Conservation (phyloP, 2,329 filamentous ascomycete genomes). For the Apiospora koreana region DNA sequence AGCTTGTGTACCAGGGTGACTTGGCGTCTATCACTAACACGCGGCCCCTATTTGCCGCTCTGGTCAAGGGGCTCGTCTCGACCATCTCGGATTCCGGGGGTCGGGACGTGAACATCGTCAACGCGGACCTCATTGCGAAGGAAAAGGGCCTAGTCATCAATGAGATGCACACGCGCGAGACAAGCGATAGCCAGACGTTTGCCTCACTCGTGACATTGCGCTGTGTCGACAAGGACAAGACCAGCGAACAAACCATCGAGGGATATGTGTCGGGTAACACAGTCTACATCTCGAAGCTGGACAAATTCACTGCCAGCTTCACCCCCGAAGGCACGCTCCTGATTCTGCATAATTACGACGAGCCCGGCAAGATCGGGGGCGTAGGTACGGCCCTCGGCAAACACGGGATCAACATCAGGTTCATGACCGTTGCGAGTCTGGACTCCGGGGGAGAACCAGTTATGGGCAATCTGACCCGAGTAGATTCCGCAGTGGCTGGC, state of each 20-base stretch:
- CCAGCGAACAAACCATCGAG: constrained; percentile 50
- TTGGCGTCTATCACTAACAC: constrained; percentile 72
- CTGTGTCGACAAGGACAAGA: constrained; percentile 40
- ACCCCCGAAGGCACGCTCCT: constrained; percentile 72
- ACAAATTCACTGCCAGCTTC: constrained; percentile 73
- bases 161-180: constrained; percentile 67
- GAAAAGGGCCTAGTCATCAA: constrained; percentile 78
- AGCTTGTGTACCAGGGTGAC: constrained; percentile 76
- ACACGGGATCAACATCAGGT: constrained; percentile 75
- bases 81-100: constrained; percentile 68
- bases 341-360: constrained; percentile 81
- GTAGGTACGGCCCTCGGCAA: constrained; percentile 72
- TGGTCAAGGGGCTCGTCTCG: constrained; percentile 74
- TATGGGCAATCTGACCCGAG: constrained; percentile 15
- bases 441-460: constrained; percentile 19
- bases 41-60: constrained; percentile 74
- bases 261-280: constrained; percentile 67
- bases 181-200: constrained; percentile 60
- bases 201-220: constrained; percentile 71
- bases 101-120: constrained; percentile 79
- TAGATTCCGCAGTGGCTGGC: constrained; percentile 23
- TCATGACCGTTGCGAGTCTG: constrained; percentile 72
- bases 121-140: constrained; percentile 72
- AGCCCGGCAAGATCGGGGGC: constrained; percentile 79
- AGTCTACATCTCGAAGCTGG: constrained; percentile 71